Conservation (phyloP, 768 basidiomycete species). For the Suillus hirtellus region DNA sequence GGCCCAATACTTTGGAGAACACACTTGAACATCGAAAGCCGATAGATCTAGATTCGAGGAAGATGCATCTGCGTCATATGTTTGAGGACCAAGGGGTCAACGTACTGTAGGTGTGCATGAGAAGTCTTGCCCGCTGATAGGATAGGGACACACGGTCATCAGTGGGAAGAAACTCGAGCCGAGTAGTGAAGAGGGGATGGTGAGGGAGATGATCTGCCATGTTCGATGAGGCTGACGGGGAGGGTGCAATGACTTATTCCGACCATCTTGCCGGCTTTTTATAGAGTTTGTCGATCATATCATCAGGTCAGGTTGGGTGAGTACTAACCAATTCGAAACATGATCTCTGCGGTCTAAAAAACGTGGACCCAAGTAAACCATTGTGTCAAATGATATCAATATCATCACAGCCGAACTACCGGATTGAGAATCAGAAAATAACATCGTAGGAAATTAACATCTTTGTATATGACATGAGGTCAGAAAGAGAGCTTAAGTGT, state of each 20-base stretch:
- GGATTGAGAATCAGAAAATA: constrained; percentile 18
- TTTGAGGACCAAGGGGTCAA: constrained; percentile 8
- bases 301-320: constrained; percentile 9
- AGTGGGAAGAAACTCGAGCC: constrained; percentile 43
- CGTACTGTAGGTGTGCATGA: constrained; percentile 51
- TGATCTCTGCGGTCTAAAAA: constrained; percentile 8
- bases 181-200: constrained; percentile 49
- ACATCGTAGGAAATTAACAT: constrained; percentile 17
- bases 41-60: constrained; percentile 28
- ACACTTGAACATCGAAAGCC: constrained; percentile 47
- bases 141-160: constrained; percentile 51
- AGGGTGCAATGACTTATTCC: constrained; percentile 16
- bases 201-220: constrained; percentile 17
- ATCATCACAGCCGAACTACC: constrained; percentile 16
- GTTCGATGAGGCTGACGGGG: constrained; percentile 10
- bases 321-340: constrained; percentile 19
- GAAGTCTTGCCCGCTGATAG: constrained; percentile 49
- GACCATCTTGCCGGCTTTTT: constrained; percentile 18
- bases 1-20: constrained; percentile 51
- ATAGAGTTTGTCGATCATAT: constrained; percentile 22
- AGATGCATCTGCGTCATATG: constrained; percentile 2
- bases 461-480: constrained; percentile 13
- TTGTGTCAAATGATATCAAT: constrained; percentile 20
- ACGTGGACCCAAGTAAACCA: constrained; percentile 12
- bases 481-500: constrained; percentile 15